Evolutionary conservation across 2,329 filamentous ascomycete genomes (phyloP).

Genomic region (Exserohilum turcica): DNA sequence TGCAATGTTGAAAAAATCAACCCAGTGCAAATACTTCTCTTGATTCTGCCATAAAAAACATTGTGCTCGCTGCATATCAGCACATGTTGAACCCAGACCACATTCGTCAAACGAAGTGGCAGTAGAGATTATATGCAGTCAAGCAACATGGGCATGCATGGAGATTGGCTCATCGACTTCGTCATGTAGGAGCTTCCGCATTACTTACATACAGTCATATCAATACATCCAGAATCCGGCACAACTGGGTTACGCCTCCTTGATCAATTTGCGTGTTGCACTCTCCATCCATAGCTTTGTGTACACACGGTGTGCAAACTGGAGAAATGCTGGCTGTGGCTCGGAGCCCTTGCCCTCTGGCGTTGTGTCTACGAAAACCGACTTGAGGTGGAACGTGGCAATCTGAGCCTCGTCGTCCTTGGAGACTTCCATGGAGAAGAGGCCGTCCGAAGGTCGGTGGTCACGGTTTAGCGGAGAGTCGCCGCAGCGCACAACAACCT

Average conservation of each 20-base stretch:
- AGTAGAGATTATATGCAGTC: neutral
- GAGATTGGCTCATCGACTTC: neutral
- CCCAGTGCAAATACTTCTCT: neutral
- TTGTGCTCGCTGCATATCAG: neutral
- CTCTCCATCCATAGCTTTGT: constrained; percentile 52
- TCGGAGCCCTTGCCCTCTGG: constrained; percentile 38
- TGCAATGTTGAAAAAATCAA: neutral
- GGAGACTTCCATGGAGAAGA: constrained; percentile 49
- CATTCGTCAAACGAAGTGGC: neutral
- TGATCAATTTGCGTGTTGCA: constrained; percentile 45
- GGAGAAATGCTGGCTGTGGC: constrained; percentile 38
- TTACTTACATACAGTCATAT: neutral
- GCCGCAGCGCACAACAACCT: constrained; percentile 47
- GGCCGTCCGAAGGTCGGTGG: constrained; percentile 41
- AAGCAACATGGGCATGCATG: neutral
- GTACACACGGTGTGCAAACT: constrained; percentile 44
- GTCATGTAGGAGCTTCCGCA: too few species aligned
- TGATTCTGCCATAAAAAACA: neutral
- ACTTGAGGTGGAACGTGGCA: constrained; percentile 49
- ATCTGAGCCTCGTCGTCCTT: constrained; percentile 44
- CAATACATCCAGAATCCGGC: neutral
- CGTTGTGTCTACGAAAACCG: constrained; percentile 48
- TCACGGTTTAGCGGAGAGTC: constrained; percentile 42
- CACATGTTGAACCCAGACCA: too few species aligned
- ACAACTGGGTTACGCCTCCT: constrained; percentile 9